phyloP scores from a whole-genome alignment of 1,284 basidiomycete genomes.

The Rhizoctonia solani region DNA sequence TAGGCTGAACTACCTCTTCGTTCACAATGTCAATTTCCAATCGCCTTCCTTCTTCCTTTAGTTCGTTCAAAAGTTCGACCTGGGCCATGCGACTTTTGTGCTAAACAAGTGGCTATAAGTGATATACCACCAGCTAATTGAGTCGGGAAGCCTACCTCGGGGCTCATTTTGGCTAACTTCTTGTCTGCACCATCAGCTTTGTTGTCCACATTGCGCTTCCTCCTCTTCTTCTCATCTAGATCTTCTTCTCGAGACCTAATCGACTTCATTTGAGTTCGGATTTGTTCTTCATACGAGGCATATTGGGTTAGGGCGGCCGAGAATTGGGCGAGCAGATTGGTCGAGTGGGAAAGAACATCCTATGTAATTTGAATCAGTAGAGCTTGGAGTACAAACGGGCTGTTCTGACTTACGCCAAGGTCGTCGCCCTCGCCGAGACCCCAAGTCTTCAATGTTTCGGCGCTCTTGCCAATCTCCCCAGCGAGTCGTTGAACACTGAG shows the following conservation, averaged over 20 bases:
- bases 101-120: constrained; percentile 41
- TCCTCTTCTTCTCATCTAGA: constrained; percentile 75
- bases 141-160: constrained; percentile 54
- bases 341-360: constrained; percentile 78
- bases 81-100: constrained; percentile 84
- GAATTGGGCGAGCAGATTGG: constrained; percentile 71
- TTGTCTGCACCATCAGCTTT: constrained; percentile 88
- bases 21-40: constrained; percentile 84
- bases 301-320: constrained; percentile 71
- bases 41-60: constrained; percentile 76
- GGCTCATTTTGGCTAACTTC: constrained; percentile 88
- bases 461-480: constrained; percentile 68
- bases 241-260: constrained; percentile 85
- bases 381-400: constrained; percentile 29
- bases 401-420: constrained; percentile 60
- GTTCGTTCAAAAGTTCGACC: constrained; percentile 71
- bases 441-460: constrained; percentile 77
- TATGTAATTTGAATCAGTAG: constrained; percentile 46
- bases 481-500: constrained; percentile 69
- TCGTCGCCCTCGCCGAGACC: constrained; percentile 88
- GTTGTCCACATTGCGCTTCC: constrained; percentile 56
- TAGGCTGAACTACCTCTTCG: constrained; percentile 70
- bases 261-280: constrained; percentile 76
- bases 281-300: constrained; percentile 70
- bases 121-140: neutral